Percentiles rank a stretch among this genome's conserved stretches.
Evolutionary conservation across 2,329 filamentous ascomycete genomes (phyloP).

Genomic region (Epichloe sp.): DNA sequence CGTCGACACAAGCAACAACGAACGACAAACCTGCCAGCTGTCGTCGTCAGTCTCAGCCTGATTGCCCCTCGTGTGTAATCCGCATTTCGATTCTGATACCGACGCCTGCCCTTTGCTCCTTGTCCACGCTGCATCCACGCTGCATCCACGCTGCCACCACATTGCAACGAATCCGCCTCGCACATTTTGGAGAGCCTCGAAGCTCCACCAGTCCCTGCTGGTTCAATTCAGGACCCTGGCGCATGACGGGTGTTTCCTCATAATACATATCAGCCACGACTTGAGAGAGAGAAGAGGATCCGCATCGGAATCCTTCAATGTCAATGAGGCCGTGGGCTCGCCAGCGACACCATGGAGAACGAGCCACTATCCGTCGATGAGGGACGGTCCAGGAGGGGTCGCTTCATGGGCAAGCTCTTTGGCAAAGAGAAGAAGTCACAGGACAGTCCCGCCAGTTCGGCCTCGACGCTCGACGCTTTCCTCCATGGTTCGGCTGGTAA

Average conservation of each 20-base stretch:
- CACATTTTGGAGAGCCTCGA: not conserved
- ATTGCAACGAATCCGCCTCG: not conserved
- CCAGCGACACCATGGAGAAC: slow-evolving; percentile 30
- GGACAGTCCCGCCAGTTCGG: slow-evolving; percentile 23
- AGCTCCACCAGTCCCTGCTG: not conserved
- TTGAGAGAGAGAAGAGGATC: not conserved
- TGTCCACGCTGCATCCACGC: not conserved
- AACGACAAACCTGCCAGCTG: not conserved
- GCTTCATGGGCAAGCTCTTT: slow-evolving; percentile 53
- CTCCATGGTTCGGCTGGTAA: slow-evolving; percentile 43
- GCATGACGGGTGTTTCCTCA: not conserved
- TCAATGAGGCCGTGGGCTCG: slow-evolving; percentile 17
- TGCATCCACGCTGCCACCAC: not conserved
- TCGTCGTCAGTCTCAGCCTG: not conserved
- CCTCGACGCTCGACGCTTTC: slow-evolving; percentile 44
- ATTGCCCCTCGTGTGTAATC: not conserved
- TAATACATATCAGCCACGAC: not conserved
- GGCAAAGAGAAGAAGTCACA: slow-evolving; percentile 26
- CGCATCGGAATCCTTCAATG: slow-evolving; percentile 4
- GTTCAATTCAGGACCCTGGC: not conserved
- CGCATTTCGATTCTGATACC: not conserved
- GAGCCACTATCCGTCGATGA: slow-evolving; percentile 27
- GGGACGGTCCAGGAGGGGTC: slow-evolving; percentile 33
- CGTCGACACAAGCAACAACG: not conserved
- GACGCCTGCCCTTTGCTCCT: not conserved